These are phyloP conservation scores for Acanthamoeba royreba DNA, from an alignment of 208 protist species.

Conservation along the genomic window DNA sequence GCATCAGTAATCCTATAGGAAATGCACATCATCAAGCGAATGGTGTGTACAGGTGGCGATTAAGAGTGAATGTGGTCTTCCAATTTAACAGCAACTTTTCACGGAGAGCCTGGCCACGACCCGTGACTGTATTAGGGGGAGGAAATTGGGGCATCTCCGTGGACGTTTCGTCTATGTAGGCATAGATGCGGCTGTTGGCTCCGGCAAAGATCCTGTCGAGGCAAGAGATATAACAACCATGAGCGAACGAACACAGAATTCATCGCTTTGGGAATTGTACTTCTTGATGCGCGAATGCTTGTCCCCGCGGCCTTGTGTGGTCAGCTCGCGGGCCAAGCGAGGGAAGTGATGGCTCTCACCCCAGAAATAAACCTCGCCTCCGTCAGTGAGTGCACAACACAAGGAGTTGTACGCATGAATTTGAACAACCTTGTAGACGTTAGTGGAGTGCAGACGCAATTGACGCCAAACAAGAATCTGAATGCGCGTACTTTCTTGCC, in stretches of 20 bases:
- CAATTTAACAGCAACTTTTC: neutral
- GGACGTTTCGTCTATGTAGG: neutral
- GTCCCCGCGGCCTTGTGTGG: neutral
- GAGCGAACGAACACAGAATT: neutral
- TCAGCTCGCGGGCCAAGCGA: neutral
- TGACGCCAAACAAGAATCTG: neutral
- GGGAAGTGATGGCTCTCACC: neutral
- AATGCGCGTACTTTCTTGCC: neutral
- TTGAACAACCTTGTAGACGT: neutral
- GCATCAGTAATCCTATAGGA: no score
- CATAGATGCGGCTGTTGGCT: neutral
- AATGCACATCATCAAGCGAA: neutral
- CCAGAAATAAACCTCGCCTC: neutral
- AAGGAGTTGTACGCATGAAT: neutral
- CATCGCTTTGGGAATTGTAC: neutral
- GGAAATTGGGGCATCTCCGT: neutral
- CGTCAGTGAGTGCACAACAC: neutral
- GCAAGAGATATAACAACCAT: no score
- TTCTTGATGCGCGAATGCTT: neutral
- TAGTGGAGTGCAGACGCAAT: neutral
- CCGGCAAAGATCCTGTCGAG: neutral
- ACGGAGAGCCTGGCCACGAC: neutral
- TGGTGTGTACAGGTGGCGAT: no score
- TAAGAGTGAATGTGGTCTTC: neutral
- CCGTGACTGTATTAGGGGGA: neutral